Evolutionary conservation across 495 filamentous ascomycete species (phyloP), one percentile per base, ranked within the genome.

Genomic region (Lasiosphaeria hispida): DNA sequence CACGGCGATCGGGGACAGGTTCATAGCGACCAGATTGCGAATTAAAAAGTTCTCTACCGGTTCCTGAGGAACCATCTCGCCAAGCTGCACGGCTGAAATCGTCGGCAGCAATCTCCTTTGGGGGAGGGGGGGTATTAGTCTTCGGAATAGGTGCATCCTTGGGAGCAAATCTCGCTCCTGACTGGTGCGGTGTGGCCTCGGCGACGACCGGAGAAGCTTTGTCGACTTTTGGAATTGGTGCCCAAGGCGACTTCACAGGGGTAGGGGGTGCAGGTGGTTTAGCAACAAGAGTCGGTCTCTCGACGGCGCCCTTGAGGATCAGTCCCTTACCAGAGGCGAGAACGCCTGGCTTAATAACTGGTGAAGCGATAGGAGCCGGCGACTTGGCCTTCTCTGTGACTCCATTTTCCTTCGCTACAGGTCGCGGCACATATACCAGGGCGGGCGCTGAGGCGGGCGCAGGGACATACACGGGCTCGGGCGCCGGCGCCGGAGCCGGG

Each of bases 21-120:
- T 99, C 94, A 63, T 96, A 95, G 41, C 91, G 87, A 18, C 95
- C 94, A 44, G 91, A 96, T 39, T 95, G 87, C 9, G 94, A 96
- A 70, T 97, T 96, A 71, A 84, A 99, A 0, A 99, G 80, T 68
- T 97, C 91, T 57, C 87, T 79, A 55, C 84, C 84, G 9, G 83
- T 77, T 41, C 53, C 55, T 0, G 65, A 48, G 15, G 86, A 79
- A 13, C 79, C 77, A 41, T 96, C 92, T 63, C 88, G 82, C 87
- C 89, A 95, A 17, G 85, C 82, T 0, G 71, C 64, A 55, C 95
- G 83, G 67, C 89, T 95, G 67, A 97, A 97, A 62, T 96, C 91
- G 69, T 97, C 94, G 5, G 93, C 91, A 8, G 91, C 90, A 63
- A 97, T 94, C 69, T 97, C 92, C 66, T 90, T 89, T 7, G 73